These are phyloP conservation scores for Coccomyxa subellipsoidea DNA, from an alignment of 163 green algal species.

Conservation along the genomic window DNA sequence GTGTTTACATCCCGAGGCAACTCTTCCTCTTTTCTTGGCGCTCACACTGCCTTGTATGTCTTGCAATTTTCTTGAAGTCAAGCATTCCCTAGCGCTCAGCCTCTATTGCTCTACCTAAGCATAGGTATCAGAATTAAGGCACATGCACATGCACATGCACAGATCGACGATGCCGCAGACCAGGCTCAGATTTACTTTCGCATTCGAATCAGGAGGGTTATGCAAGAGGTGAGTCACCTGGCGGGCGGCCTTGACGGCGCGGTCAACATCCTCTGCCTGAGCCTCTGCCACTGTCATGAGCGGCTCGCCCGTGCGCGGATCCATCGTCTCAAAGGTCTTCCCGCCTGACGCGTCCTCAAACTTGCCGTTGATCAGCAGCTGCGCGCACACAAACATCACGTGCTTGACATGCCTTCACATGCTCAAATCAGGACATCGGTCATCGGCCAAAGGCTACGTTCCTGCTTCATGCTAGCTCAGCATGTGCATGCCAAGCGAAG, in stretches of 20 bases:
- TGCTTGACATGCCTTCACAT: background rate
- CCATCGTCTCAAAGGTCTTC: constrained; percentile 33
- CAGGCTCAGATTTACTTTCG: too few species aligned
- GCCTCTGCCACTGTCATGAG: constrained; percentile 40
- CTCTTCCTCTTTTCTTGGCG: too few species aligned
- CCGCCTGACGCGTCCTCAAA: constrained; percentile 34
- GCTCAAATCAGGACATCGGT: too few species aligned
- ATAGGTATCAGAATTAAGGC: too few species aligned
- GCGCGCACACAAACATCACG: background rate
- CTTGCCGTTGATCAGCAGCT: constrained; percentile 53
- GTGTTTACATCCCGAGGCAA: too few species aligned
- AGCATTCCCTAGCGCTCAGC: too few species aligned
- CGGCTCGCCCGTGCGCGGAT: constrained; percentile 43
- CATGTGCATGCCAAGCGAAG: too few species aligned
- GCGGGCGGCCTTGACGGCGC: constrained; percentile 39
- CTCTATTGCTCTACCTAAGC: too few species aligned
- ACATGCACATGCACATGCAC: too few species aligned
- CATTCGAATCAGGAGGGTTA: background rate
- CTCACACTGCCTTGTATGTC: background rate
- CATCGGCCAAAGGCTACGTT: too few species aligned
- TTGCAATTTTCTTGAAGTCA: background rate
- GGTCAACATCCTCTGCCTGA: constrained; percentile 43
- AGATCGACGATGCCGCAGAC: too few species aligned
- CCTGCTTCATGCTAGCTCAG: too few species aligned
- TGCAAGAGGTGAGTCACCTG: constrained; percentile 12